Conservation (phyloP, 805 yeast species). For the Kodamaea hsintzibuensis region DNA sequence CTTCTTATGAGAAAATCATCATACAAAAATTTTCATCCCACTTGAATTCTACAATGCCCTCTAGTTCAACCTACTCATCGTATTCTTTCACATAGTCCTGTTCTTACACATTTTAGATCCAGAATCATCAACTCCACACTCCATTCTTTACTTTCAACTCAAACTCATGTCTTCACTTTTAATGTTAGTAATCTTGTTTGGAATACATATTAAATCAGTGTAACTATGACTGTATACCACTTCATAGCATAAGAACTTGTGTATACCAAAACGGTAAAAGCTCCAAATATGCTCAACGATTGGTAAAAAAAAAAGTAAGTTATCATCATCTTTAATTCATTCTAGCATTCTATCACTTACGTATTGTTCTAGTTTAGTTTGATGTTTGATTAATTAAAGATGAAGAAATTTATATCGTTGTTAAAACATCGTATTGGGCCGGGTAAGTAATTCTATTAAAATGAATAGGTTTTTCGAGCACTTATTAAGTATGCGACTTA, state of each 20-base stretch:
- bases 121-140: too few species aligned
- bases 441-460: too few species aligned
- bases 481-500: too few species aligned
- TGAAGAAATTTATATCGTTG: not conserved
- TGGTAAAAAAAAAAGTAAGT: slow-evolving; percentile 26
- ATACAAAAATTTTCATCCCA: too few species aligned
- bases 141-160: not conserved
- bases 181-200: not conserved
- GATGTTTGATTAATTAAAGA: not conserved
- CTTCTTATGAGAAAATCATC: too few species aligned
- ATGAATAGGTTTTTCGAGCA: too few species aligned
- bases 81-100: too few species aligned
- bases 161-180: not conserved
- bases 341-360: not conserved
- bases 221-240: slow-evolving; percentile 84
- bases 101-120: too few species aligned
- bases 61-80: too few species aligned
- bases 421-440: too few species aligned
- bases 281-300: slow-evolving; percentile 40
- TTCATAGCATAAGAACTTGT: slow-evolving; percentile 51
- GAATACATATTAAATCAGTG: slow-evolving; percentile 54
- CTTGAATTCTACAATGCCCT: too few species aligned
- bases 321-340: slow-evolving; percentile 34
- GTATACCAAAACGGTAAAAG: slow-evolving; percentile 54
- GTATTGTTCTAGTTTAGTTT: not conserved